Percentiles rank a stretch among this genome's conserved stretches.
These are phyloP conservation scores for Stachybotrys echinatus DNA, from an alignment of 2,329 filamentous ascomycete species.

Conservation along the genomic window DNA sequence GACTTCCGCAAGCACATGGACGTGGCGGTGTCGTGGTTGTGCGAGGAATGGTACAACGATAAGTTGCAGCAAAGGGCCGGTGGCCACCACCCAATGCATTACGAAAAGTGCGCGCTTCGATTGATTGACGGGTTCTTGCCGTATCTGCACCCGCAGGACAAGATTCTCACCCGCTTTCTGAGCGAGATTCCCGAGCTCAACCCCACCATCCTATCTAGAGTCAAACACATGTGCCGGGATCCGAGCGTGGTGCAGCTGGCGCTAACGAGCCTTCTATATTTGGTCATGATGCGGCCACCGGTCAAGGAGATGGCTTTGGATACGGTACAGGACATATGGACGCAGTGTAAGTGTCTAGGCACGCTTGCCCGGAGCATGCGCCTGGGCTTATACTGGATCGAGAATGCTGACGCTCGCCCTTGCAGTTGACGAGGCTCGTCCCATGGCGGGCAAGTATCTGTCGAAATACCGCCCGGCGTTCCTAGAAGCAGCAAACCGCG, in stretches of 20 bases:
- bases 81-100: conserved; percentile 55
- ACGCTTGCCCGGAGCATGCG: too few species aligned
- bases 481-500: conserved; percentile 23
- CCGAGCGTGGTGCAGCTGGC: conserved; percentile 60
- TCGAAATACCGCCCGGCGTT: conserved; percentile 56
- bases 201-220: conserved; percentile 62
- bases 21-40: conserved; percentile 87
- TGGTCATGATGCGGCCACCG: conserved; percentile 64
- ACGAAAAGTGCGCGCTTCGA: conserved; percentile 72
- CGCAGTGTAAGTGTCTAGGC: conserved; percentile 48
- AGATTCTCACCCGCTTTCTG: conserved; percentile 82
- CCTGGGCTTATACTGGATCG: too few species aligned
- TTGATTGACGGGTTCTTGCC: conserved; percentile 86
- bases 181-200: conserved; percentile 85
- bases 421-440: conserved; percentile 56
- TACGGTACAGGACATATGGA: conserved; percentile 62
- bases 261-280: conserved; percentile 59
- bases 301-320: conserved; percentile 59
- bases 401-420: conserved; percentile 10
- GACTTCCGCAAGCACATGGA: conserved; percentile 90
- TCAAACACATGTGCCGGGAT: conserved; percentile 63
- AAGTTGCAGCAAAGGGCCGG: conserved; percentile 39
- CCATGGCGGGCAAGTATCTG: conserved; percentile 58
- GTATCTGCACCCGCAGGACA: conserved; percentile 88
- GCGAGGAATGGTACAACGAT: conserved; percentile 98